phyloP scores from a whole-genome alignment of 768 basidiomycete genomes.

The Trametes meyenii region DNA sequence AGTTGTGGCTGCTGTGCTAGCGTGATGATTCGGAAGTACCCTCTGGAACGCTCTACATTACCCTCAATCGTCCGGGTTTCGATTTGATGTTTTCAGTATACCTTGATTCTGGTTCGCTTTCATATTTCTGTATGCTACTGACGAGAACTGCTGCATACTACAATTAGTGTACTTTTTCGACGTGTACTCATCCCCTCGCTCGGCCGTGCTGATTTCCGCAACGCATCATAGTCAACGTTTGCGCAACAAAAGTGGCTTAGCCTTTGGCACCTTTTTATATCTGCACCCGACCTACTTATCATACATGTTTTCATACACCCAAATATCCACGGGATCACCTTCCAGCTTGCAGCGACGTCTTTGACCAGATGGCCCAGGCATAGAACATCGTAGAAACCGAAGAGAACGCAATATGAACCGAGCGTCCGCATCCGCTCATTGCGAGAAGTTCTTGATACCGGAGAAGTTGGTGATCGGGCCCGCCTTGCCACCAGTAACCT shows the following conservation, averaged over 20 bases:
- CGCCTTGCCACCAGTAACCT: constrained; percentile 45
- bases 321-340: too few relatives aligned
- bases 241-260: neutral
- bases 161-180: neutral
- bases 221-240: neutral
- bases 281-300: too few relatives aligned
- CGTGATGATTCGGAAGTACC: neutral
- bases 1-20: neutral
- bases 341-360: too few relatives aligned
- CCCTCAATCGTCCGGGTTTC: neutral
- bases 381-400: too few relatives aligned
- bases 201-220: neutral
- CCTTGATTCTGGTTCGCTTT: too few relatives aligned
- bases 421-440: constrained; percentile 13
- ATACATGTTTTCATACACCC: too few relatives aligned
- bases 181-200: neutral
- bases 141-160: neutral
- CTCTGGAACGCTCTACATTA: neutral
- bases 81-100: too few relatives aligned
- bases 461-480: constrained; percentile 36
- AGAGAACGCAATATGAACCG: neutral
- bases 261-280: neutral
- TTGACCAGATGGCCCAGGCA: too few relatives aligned
- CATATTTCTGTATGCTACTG: too few relatives aligned
- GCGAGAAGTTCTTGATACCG: constrained; percentile 30